phyloP scores from a whole-genome alignment of 2,329 filamentous ascomycete genomes.

The Colletotrichum sp. region DNA sequence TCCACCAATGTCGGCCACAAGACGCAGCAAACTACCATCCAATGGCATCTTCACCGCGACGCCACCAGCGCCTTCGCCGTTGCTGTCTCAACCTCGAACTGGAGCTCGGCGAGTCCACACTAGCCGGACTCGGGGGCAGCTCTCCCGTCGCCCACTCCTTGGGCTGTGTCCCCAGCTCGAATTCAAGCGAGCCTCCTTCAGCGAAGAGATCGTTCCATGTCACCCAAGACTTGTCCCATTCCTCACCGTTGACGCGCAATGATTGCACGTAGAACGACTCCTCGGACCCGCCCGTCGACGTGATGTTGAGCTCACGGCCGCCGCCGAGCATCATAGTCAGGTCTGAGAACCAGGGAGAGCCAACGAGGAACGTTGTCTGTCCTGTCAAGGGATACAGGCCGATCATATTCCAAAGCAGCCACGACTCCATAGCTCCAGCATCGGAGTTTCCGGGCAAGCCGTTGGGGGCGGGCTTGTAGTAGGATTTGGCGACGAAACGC shows the following conservation, averaged over 20 bases:
- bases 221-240: slow-evolving; percentile 70
- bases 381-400: slow-evolving; percentile 72
- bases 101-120: slow-evolving; percentile 3
- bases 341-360: slow-evolving; percentile 66
- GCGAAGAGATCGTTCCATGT: slow-evolving; percentile 71
- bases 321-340: slow-evolving; percentile 63
- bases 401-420: slow-evolving; percentile 72
- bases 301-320: slow-evolving; percentile 59
- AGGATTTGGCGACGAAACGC: slow-evolving; percentile 62
- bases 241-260: slow-evolving; percentile 66
- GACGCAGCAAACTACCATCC: neutral
- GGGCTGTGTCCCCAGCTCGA: slow-evolving; percentile 61
- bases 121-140: slow-evolving; percentile 66
- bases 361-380: slow-evolving; percentile 70
- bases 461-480: slow-evolving; percentile 57
- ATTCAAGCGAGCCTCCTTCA: slow-evolving; percentile 66
- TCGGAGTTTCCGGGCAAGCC: slow-evolving; percentile 75
- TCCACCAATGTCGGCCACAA: neutral
- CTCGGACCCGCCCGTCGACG: slow-evolving; percentile 52
- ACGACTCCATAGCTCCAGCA: slow-evolving; percentile 75
- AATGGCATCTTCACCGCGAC: neutral
- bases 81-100: neutral
- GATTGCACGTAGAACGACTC: slow-evolving; percentile 67
- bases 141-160: slow-evolving; percentile 63
- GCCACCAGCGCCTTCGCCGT: neutral